Evolutionary conservation across 148 eudicot species (phyloP).

Genomic region (Persicaria tinctoria): DNA sequence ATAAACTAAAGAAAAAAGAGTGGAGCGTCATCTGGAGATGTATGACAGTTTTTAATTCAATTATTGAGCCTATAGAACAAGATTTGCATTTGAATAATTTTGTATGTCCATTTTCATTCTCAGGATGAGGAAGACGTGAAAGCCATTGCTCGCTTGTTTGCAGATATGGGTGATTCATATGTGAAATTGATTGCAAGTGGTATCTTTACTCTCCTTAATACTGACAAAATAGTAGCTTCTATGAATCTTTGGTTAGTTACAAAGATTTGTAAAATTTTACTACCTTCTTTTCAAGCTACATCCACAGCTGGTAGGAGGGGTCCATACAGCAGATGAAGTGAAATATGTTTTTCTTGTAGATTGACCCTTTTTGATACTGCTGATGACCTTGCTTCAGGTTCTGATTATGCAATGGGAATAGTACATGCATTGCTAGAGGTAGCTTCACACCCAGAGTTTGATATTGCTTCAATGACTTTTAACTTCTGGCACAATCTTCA

Average conservation of each 20-base stretch:
- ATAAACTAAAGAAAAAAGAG: no score
- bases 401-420: conserved; percentile 86
- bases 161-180: conserved; percentile 98
- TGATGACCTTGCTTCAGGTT: conserved; percentile 47
- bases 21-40: no score
- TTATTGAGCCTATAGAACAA: background rate
- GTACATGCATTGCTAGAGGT: conserved; percentile 85
- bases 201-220: conserved; percentile 21
- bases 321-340: background rate
- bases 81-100: background rate
- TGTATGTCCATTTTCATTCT: conserved; percentile 16
- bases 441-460: conserved; percentile 91
- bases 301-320: background rate
- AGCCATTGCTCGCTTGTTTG: conserved; percentile 95
- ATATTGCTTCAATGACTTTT: conserved; percentile 98
- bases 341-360: background rate
- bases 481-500: conserved; percentile 99
- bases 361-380: background rate
- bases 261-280: background rate
- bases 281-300: conserved; percentile 4
- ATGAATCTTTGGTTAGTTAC: background rate
- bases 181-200: conserved; percentile 92
- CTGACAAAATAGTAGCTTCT: background rate
- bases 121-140: conserved; percentile 99
- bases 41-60: background rate